Conservation (phyloP, 176 grass and related monocot genomes). For the Dactylis glomerata region DNA sequence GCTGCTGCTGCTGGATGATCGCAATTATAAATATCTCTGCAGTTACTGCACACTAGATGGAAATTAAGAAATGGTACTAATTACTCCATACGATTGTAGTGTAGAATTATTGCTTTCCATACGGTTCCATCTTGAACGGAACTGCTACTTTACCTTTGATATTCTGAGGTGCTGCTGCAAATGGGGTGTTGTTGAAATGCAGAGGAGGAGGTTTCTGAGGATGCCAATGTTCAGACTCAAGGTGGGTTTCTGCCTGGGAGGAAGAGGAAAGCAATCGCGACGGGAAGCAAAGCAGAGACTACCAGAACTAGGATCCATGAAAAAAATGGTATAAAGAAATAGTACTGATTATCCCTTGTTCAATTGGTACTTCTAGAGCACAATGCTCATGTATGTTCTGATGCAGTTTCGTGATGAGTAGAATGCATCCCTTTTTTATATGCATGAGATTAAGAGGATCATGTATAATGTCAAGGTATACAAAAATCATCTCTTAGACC, state of each 20-base stretch:
- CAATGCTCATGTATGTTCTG: not conserved
- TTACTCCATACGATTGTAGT: not conserved
- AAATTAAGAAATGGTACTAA: not conserved
- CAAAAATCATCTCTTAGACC: not conserved
- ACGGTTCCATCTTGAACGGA: not conserved
- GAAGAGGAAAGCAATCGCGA: not conserved
- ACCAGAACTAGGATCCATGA: not conserved
- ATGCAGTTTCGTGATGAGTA: not conserved
- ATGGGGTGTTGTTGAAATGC: not conserved
- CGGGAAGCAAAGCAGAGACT: not conserved
- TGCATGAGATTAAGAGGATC: not conserved
- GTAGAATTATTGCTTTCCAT: not conserved
- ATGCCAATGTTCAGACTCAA: not conserved
- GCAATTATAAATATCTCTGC: not conserved
- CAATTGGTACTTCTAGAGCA: not conserved
- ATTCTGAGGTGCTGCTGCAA: not conserved
- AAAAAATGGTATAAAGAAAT: not conserved
- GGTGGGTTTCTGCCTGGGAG: not conserved
- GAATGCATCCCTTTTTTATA: not conserved
- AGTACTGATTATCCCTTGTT: not conserved
- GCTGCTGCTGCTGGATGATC: not conserved
- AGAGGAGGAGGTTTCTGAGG: not conserved
- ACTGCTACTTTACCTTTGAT: not conserved
- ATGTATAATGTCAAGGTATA: not conserved
- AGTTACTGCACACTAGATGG: not conserved